Base-by-base conservation (phyloP, 1,284 basidiomycete species). In the Leccinum subrobustum region DNA sequence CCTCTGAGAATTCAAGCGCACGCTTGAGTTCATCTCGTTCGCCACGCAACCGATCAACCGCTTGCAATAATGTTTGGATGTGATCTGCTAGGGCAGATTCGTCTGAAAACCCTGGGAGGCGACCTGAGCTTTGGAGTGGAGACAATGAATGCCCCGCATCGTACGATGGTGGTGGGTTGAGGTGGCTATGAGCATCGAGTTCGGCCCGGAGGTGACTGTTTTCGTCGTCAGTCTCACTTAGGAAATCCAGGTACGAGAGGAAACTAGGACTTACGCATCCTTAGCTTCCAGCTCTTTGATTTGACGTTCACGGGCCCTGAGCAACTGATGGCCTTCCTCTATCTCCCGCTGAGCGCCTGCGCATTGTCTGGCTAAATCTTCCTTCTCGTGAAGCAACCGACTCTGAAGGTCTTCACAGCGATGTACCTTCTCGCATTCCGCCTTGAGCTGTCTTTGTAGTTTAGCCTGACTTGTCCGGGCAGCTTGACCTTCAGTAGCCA, bases 11-110 rank as follows among this genome's bases (percentile, higher is more conserved):
- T 48, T 89, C 81, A 14, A 93, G 71, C 60, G 87, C 82, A 16
- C 85, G 81, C 59, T 81, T 80, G n/a, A 91, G 78, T 44, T 77
- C 78, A 65, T 94, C 87, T 7, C 92, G 81, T 67, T 94, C 91
- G 3, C 71, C 70, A 14, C 92, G 86, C 29, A 93, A 75, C 33
- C 90, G 84, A 18, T 83, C 81, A 52, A 92, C 79, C 3, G 88
- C 83, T 42, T 75, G 75, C 50, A 92, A 76, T 31, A 92, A 77
- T 39, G 80, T 81, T 60, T 82, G 82, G 35, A 89, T 78, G 47
- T 81, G 76, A 57, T 65, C 66, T 9, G 69, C 71, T 25, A 79
- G 69, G 2, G 75, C 72, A 35, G 76, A 70, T 20, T 76, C 71
- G 53, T 78, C 75, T 6, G 70, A 37, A 63, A 67, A 59, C 14